Conservation (phyloP, 148 eudicot genomes). For the Cornus suecica region DNA sequence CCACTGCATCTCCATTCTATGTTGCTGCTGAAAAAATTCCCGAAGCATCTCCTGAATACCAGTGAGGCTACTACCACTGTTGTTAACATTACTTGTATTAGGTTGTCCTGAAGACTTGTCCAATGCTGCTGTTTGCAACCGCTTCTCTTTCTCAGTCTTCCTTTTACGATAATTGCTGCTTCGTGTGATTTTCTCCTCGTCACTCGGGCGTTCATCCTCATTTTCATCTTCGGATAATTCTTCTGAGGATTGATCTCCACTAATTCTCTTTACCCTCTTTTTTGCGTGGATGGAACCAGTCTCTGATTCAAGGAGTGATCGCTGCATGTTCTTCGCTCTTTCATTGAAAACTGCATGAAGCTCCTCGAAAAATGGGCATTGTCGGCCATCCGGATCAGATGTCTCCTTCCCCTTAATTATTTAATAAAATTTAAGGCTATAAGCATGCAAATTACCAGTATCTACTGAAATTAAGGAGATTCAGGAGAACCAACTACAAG, state of each 20-base stretch:
- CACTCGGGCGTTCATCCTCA: conserved; percentile 19
- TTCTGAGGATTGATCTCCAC: conserved; percentile 27
- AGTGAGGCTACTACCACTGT: conserved; percentile 6
- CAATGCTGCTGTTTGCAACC: not conserved
- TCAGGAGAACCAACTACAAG: not conserved
- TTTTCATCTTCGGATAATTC: conserved; percentile 33
- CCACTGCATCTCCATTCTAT: conserved; percentile 48
- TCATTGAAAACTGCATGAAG: conserved; percentile 38
- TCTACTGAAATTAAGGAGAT: not conserved
- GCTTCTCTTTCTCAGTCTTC: conserved; percentile 20
- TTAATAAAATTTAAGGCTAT: not conserved
- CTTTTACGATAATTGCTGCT: conserved; percentile 19
- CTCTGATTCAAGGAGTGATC: conserved; percentile 20
- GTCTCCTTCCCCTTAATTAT: conserved; percentile 39
- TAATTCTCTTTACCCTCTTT: conserved; percentile 24
- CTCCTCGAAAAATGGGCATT: conserved; percentile 47
- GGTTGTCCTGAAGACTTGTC: conserved; percentile 15
- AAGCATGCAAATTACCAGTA: not conserved
- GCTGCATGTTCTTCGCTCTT: conserved; percentile 25
- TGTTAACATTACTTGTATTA: not conserved
- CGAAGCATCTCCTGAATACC: conserved; percentile 35
- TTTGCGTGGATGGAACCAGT: conserved; percentile 18
- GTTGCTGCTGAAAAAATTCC: conserved; percentile 45
- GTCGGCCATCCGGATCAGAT: conserved; percentile 25
- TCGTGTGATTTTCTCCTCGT: conserved; percentile 7